Evolutionary conservation across 805 yeast genomes (phyloP).

Genomic region (Wickerhamomyces bovis): DNA sequence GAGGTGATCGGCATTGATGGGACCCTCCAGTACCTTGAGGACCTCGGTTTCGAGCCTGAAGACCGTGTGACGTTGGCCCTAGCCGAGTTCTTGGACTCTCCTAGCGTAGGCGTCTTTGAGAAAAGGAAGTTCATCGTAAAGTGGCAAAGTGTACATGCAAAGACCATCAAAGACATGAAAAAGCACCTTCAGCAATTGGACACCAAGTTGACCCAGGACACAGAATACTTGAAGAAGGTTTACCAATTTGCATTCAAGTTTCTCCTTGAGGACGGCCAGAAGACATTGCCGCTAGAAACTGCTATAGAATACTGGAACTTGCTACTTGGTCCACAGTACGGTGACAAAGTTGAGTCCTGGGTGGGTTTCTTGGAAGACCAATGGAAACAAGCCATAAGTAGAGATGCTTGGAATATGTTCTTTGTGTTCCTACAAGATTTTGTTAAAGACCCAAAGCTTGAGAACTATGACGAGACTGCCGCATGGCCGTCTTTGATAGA

Average conservation of each 20-base stretch:
- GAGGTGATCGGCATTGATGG: slow-evolving; percentile 69
- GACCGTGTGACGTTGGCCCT: slow-evolving; percentile 65
- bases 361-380: slow-evolving; percentile 40
- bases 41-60: slow-evolving; percentile 67
- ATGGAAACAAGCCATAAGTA: slow-evolving; percentile 46
- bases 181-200: slow-evolving; percentile 29
- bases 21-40: slow-evolving; percentile 60
- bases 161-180: slow-evolving; percentile 43
- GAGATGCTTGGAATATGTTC: slow-evolving; percentile 85
- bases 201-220: slow-evolving; percentile 28
- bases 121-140: slow-evolving; percentile 44
- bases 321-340: slow-evolving; percentile 37
- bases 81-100: slow-evolving; percentile 62
- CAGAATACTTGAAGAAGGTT: slow-evolving; percentile 44
- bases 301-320: slow-evolving; percentile 78
- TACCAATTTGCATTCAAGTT: slow-evolving; percentile 71
- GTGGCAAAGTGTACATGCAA: slow-evolving; percentile 40
- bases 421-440: slow-evolving; percentile 53
- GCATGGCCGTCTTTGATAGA: slow-evolving; percentile 94
- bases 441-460: slow-evolving; percentile 46
- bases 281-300: slow-evolving; percentile 47
- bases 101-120: slow-evolving; percentile 57
- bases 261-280: slow-evolving; percentile 53
- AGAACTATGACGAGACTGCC: slow-evolving; percentile 65
- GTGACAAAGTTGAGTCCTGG: slow-evolving; percentile 47